Base-by-base conservation (phyloP, 441 rosid species). In the Jatropha multifida region DNA sequence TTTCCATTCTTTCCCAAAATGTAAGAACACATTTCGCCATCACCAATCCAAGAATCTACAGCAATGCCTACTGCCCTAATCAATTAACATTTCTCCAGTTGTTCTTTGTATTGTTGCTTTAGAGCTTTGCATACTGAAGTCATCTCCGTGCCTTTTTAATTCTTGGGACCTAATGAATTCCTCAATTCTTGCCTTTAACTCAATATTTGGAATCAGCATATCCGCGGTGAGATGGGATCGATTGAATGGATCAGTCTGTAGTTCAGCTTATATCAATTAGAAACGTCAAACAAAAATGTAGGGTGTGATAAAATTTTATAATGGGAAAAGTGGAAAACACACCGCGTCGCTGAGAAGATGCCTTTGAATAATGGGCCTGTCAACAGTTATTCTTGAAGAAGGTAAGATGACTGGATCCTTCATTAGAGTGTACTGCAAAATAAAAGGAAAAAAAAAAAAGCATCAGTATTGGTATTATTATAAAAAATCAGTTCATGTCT, bases 331-430 rank as follows among this genome's bases (percentile, higher is more conserved):
- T 2, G 26, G 51, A 71, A 60, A 48, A 82, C 59, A 23, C 88
- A 92, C 99, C 27, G 76, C 80, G 81, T 96, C 98, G 38, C 99
- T 96, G n/a, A 96, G 94, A 83, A 96, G 99, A 91, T 96, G 99
- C 79, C 99, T 92, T 72, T 92, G 97, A 76, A 96, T 96, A 71
- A 91, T 94, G 37, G 97, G 92, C 68, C 96, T 81, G 84, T 96
- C 98, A 52, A 94, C 86, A 41, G 90, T 96, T 81, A 86, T 94
- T 79, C 86, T 92, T 23, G 99, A 94, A 66, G 96, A 91, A 62
- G 99, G 99, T 81, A 96, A 89, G 74, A 92, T 88, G 78, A 96
- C 99, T 15, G 99, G 99, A 86, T 96, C 98, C 89, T 91, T 96
- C 99, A 96, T 96, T 81, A 94, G 76, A 4, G 98, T 91, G 81